Evolutionary conservation across 1,284 basidiomycete species (phyloP).

Genomic region (Agroathelia rolfsii): DNA sequence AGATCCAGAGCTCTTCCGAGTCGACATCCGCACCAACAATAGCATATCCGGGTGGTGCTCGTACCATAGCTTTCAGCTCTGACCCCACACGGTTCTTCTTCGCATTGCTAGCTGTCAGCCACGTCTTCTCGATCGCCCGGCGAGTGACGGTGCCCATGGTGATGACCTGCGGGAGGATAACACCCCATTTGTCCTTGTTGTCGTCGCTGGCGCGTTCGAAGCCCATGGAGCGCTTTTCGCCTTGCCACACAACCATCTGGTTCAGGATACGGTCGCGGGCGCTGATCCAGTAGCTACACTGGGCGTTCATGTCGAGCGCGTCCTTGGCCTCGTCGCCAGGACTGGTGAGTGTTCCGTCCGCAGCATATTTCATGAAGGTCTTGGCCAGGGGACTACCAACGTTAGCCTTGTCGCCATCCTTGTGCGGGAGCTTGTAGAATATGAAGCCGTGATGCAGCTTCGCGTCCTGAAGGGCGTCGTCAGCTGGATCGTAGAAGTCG

Average conservation of each 20-base stretch:
- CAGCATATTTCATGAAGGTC: conserved; percentile 81
- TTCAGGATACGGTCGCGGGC: conserved; percentile 87
- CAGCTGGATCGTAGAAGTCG: conserved; percentile 51
- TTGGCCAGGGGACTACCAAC: conserved; percentile 91
- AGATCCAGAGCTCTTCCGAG: conserved; percentile 99
- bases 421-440: conserved; percentile 94
- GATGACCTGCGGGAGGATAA: conserved; percentile 94
- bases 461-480: conserved; percentile 42
- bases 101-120: conserved; percentile 97
- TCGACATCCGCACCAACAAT: conserved; percentile 99
- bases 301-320: conserved; percentile 87
- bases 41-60: conserved; percentile 86
- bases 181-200: conserved; percentile 58
- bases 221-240: conserved; percentile 37
- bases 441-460: conserved; percentile 33
- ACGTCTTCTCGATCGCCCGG: conserved; percentile 95
- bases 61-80: conserved; percentile 96
- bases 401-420: conserved; percentile 89
- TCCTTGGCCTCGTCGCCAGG: conserved; percentile 73
- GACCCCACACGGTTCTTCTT: conserved; percentile 97
- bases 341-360: conserved; percentile 76
- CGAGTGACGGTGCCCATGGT: conserved; percentile 98
- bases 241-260: conserved; percentile 90
- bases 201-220: conserved; percentile 22
- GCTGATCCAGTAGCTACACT: conserved; percentile 98